Conservation (phyloP, 805 yeast species). For the Lachancea waltii region DNA sequence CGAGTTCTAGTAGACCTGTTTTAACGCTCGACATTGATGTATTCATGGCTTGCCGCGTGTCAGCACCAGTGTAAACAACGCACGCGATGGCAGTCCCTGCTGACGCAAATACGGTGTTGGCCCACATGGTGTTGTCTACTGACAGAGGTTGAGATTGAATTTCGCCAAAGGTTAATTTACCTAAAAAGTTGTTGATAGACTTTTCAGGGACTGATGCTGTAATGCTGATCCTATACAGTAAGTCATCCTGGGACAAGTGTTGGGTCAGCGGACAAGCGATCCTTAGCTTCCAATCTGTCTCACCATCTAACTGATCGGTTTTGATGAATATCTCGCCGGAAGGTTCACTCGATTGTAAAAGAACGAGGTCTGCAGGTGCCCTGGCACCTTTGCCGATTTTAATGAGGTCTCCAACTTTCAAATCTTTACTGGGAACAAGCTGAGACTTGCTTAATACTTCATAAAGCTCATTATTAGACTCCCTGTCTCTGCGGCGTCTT, state of each 20-base stretch:
- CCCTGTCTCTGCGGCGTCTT: conserved; percentile 83
- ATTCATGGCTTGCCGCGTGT: conserved; percentile 92
- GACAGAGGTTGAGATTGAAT: conserved; percentile 55
- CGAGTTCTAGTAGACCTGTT: conserved; percentile 82
- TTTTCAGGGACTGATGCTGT: conserved; percentile 77
- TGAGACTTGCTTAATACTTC: conserved; percentile 52
- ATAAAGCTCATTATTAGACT: conserved; percentile 77
- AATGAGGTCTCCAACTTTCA: conserved; percentile 84
- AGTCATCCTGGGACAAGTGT: conserved; percentile 41
- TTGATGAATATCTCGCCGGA: conserved; percentile 88
- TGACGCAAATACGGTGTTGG: conserved; percentile 93
- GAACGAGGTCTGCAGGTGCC: conserved; percentile 88
- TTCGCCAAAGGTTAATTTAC: conserved; percentile 57
- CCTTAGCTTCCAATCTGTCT: conserved; percentile 96
- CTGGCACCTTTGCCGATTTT: conserved; percentile 72
- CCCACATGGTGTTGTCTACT: conserved; percentile 95
- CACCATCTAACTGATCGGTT: conserved; percentile 98
- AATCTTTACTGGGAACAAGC: conserved; percentile 48
- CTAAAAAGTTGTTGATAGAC: conserved; percentile 74
- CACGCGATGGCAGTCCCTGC: conserved; percentile 81
- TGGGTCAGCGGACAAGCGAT: conserved; percentile 74
- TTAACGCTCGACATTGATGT: conserved; percentile 84
- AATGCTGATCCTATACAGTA: conserved; percentile 47
- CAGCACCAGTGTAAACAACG: conserved; percentile 82
- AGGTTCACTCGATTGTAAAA: conserved; percentile 74